phyloP scores from a whole-genome alignment of 2,329 filamentous ascomycete genomes.

The Colletotrichum sp. region DNA sequence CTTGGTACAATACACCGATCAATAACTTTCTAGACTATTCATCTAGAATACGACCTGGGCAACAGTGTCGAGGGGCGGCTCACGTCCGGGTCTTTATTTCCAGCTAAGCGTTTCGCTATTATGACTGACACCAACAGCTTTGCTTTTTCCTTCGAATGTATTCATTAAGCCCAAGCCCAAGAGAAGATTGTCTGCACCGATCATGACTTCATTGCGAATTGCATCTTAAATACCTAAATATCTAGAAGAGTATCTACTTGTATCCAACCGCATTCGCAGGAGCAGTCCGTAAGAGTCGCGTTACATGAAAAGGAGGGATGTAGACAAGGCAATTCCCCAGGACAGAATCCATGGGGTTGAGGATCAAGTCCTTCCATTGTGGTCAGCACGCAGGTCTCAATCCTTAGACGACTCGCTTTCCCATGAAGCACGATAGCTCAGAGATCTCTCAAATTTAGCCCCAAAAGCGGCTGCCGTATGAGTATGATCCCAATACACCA shows the following conservation, averaged over 20 bases:
- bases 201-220: too few relatives aligned
- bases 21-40: background rate
- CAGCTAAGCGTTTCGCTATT: background rate
- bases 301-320: background rate
- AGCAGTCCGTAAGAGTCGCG: too few relatives aligned
- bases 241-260: too few relatives aligned
- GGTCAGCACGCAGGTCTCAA: too few relatives aligned
- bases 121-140: too few relatives aligned
- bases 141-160: background rate
- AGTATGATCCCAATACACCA: background rate
- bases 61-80: background rate
- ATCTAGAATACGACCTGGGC: background rate
- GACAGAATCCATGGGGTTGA: too few relatives aligned
- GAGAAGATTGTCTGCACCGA: too few relatives aligned
- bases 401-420: background rate
- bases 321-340: rapidly evolving
- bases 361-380: background rate
- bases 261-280: too few relatives aligned
- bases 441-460: background rate
- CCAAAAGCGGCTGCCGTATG: background rate
- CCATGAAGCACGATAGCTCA: background rate
- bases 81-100: background rate
- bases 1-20: background rate
- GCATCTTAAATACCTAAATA: background rate
- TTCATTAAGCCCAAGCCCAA: too few relatives aligned